A percentile compares a stretch with the other conserved stretches of the same genome.
Conservation (phyloP, 2,329 filamentous ascomycete species). For the Paecilomyces sp. region DNA sequence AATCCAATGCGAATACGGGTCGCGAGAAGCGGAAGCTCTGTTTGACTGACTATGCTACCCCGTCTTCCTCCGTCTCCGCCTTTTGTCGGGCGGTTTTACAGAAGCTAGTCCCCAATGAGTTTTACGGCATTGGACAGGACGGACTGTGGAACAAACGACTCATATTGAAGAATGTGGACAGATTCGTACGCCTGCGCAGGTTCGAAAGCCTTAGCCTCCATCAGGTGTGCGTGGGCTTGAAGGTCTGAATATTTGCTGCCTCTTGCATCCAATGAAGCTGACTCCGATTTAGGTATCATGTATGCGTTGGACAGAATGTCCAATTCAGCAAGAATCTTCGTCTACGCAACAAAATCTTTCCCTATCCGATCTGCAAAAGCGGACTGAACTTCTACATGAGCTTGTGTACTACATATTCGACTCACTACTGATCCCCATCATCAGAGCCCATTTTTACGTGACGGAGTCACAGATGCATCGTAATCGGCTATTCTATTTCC, state of each 20-base stretch:
- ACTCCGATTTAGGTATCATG: conserved; percentile 49
- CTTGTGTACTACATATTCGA: conserved; percentile 91
- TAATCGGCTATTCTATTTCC: conserved; percentile 84
- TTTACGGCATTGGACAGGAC: conserved; percentile 60
- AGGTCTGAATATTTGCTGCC: conserved; percentile 43
- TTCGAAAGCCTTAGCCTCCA: conserved; percentile 79
- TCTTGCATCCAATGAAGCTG: not conserved
- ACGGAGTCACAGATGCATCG: conserved; percentile 80
- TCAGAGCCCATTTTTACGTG: conserved; percentile 85
- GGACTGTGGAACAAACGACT: conserved; percentile 53
- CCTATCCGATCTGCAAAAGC: conserved; percentile 65
- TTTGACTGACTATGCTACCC: conserved; percentile 62
- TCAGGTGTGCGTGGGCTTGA: conserved; percentile 66
- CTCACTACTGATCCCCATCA: conserved; percentile 78
- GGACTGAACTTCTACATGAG: conserved; percentile 71
- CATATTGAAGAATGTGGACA: conserved; percentile 64
- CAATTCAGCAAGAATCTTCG: conserved; percentile 24
- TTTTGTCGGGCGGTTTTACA: conserved; percentile 74
- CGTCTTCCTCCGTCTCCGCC: conserved; percentile 64
- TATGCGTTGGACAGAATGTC: conserved; percentile 66
- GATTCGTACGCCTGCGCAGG: conserved; percentile 68
- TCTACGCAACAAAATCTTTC: conserved; percentile 49
- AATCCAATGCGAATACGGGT: not conserved
- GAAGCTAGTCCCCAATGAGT: conserved; percentile 64
- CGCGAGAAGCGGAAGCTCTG: conserved; percentile 19